Conservation (phyloP, 2,329 filamentous ascomycete species). For the Aspergillus udagawae region DNA sequence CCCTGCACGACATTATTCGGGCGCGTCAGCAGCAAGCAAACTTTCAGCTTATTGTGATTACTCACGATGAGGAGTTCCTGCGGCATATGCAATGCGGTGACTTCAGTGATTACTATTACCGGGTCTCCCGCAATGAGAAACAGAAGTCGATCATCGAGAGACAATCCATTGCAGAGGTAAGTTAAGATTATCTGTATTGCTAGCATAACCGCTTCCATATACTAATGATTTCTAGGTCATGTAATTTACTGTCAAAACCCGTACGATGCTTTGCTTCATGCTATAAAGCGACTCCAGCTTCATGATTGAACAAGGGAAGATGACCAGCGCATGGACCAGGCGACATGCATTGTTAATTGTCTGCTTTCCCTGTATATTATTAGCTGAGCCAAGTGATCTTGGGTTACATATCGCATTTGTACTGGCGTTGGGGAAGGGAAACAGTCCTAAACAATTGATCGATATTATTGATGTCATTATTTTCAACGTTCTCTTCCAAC, state of each 20-base stretch:
- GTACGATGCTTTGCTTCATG: neutral
- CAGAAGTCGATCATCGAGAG: slow-evolving; percentile 85
- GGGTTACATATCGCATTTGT: neutral
- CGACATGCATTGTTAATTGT: neutral
- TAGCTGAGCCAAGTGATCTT: neutral
- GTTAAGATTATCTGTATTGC: slow-evolving; percentile 6
- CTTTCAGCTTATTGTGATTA: slow-evolving; percentile 98
- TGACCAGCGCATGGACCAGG: neutral
- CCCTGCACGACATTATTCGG: slow-evolving; percentile 82
- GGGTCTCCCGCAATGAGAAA: slow-evolving; percentile 73
- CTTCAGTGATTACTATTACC: slow-evolving; percentile 88
- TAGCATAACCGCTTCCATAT: neutral
- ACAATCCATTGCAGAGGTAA: slow-evolving; percentile 50
- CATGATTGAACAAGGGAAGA: neutral
- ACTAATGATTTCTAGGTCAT: neutral
- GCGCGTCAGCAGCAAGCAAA: slow-evolving; percentile 80
- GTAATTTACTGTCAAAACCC: neutral
- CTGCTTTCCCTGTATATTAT: neutral
- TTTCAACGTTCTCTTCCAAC: neutral
- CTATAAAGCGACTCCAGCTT: neutral
- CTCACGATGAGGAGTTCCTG: slow-evolving; percentile 95
- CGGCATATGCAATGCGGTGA: slow-evolving; percentile 90
- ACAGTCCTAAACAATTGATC: neutral
- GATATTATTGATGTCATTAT: neutral
- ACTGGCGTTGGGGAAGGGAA: neutral